These are phyloP conservation scores for Davidsoniella virescens DNA, from an alignment of 2,329 filamentous ascomycete genomes.

Conservation along the genomic window DNA sequence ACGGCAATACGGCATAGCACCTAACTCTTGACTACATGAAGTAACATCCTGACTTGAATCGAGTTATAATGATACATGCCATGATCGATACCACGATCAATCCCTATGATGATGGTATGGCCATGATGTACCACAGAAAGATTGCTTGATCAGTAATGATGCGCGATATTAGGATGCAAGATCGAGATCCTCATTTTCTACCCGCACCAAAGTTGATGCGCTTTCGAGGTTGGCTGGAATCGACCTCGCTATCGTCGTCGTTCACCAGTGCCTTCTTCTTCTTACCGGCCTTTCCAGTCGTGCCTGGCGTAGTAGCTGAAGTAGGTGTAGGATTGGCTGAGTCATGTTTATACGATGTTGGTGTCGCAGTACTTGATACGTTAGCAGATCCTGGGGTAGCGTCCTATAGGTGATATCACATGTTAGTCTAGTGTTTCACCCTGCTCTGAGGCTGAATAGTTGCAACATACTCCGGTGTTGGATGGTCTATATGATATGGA, in stretches of 20 bases:
- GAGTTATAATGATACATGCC: too few species aligned
- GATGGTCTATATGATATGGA: conserved; percentile 43
- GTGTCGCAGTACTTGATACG: conserved; percentile 35
- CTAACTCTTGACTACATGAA: too few species aligned
- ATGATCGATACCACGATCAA: too few species aligned
- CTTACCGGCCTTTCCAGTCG: conserved; percentile 30
- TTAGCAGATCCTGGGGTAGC: conserved; percentile 29
- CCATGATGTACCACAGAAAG: too few species aligned
- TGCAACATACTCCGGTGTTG: conserved; percentile 19
- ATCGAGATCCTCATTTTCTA: conserved; percentile 26
- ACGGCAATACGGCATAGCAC: too few species aligned
- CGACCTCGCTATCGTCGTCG: conserved; percentile 41
- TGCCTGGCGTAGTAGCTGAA: conserved; percentile 39
- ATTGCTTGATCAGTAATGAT: too few species aligned
- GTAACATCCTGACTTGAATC: too few species aligned
- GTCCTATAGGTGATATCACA: conserved; percentile 20
- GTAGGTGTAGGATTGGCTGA: conserved; percentile 21
- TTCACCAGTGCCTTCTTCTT: conserved; percentile 38
- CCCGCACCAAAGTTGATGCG: conserved; percentile 41
- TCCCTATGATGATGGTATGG: too few species aligned
- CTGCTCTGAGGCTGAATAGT: neutral
- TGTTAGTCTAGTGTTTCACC: conserved; percentile 6
- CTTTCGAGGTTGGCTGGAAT: conserved; percentile 35
- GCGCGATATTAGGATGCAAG: too few species aligned
- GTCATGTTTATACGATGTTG: conserved; percentile 31